These are phyloP conservation scores for Puccinia triticina DNA, from an alignment of 1,284 basidiomycete genomes.

Conservation along the genomic window DNA sequence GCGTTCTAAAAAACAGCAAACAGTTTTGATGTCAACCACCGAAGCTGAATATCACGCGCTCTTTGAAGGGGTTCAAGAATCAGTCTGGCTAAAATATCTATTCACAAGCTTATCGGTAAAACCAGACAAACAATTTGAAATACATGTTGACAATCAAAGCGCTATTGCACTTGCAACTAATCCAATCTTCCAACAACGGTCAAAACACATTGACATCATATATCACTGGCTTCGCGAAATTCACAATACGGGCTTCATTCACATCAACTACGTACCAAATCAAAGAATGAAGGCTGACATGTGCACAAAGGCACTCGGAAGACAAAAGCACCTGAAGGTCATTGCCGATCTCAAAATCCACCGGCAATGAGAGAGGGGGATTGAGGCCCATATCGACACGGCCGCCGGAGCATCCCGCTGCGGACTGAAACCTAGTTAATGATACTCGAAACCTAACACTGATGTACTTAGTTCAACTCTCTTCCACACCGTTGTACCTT, in stretches of 20 bases:
- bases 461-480: neutral
- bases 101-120: neutral
- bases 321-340: neutral
- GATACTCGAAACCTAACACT: neutral
- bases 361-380: neutral
- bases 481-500: neutral
- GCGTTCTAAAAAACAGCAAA: no score
- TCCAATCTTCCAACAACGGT: no score
- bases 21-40: no score
- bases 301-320: slow-evolving; percentile 9
- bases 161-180: neutral
- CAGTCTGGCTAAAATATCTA: neutral
- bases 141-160: slow-evolving; percentile 5
- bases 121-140: neutral
- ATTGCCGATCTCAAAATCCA: neutral
- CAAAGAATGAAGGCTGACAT: neutral
- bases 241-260: no score
- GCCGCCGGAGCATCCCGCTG: neutral
- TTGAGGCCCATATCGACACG: neutral
- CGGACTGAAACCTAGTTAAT: neutral
- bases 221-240: no score
- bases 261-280: neutral
- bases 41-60: no score
- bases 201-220: no score
- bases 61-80: no score